Conservation (phyloP, 108 stramenopile species). For the Skeletonema marinoi region DNA sequence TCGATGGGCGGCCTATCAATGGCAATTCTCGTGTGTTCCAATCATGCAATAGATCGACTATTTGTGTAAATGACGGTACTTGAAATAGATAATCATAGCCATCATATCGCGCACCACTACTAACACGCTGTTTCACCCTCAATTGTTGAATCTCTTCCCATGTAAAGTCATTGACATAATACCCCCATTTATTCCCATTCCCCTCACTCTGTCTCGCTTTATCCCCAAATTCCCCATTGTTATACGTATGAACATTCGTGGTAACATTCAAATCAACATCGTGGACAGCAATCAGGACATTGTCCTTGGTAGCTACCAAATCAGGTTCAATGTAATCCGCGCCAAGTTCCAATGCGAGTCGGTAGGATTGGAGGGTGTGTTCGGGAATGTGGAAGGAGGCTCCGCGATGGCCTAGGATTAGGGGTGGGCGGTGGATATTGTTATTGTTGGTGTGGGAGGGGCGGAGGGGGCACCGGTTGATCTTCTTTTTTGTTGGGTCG, state of each 20-base stretch:
- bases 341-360: slow-evolving; percentile 78
- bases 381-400: slow-evolving; percentile 81
- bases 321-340: slow-evolving; percentile 88
- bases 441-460: neutral
- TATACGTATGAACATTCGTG: slow-evolving; percentile 62
- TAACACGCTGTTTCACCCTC: slow-evolving; percentile 52
- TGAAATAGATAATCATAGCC: slow-evolving; percentile 56
- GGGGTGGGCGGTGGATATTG: slow-evolving; percentile 3
- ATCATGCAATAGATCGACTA: slow-evolving; percentile 57
- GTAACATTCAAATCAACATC: slow-evolving; percentile 68
- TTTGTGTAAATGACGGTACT: slow-evolving; percentile 69
- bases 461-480: slow-evolving; percentile 28
- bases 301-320: slow-evolving; percentile 64
- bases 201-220: slow-evolving; percentile 6
- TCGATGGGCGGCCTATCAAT: slow-evolving; percentile 17
- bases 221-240: slow-evolving; percentile 19
- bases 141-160: slow-evolving; percentile 63
- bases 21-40: slow-evolving; percentile 55
- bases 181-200: slow-evolving; percentile 40
- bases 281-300: slow-evolving; percentile 64
- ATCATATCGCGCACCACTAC: slow-evolving; percentile 40
- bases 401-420: slow-evolving; percentile 74
- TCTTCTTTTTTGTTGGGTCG: neutral
- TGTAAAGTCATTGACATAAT: slow-evolving; percentile 74
- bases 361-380: slow-evolving; percentile 74